These are phyloP conservation scores for Leptosphaerulina australis DNA, from an alignment of 2,329 filamentous ascomycete genomes.

Conservation along the genomic window DNA sequence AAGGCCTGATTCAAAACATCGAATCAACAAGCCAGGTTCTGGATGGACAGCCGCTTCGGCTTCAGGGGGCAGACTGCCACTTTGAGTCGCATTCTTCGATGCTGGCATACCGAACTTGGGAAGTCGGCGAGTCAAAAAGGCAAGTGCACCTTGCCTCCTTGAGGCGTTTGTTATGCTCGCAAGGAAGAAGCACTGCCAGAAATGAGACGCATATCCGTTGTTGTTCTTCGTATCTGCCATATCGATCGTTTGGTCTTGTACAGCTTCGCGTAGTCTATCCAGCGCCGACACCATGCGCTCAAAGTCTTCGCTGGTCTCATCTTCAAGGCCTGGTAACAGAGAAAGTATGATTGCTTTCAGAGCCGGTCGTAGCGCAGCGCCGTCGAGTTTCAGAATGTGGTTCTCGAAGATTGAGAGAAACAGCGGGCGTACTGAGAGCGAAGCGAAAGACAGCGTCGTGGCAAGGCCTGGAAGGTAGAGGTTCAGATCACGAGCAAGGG, in stretches of 20 bases:
- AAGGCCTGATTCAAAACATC: constrained; percentile 90
- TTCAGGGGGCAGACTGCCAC: constrained; percentile 52
- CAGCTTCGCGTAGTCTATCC: constrained; percentile 74
- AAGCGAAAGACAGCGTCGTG: constrained; percentile 90
- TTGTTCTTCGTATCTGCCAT: constrained; percentile 41
- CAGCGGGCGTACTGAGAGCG: constrained; percentile 83
- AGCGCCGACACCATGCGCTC: constrained; percentile 81
- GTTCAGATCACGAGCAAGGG: constrained; percentile 78
- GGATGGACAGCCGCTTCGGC: constrained; percentile 79
- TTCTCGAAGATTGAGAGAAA: constrained; percentile 85
- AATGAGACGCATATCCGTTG: constrained; percentile 75
- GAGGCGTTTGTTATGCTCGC: constrained; percentile 89
- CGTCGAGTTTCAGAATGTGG: constrained; percentile 75
- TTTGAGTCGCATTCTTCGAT: constrained; percentile 15
- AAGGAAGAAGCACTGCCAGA: constrained; percentile 98
- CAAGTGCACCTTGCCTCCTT: constrained; percentile 82
- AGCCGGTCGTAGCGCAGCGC: constrained; percentile 77
- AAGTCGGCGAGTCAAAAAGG: constrained; percentile 79
- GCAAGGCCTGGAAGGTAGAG: constrained; percentile 90
- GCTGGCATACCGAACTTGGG: constrained; percentile 66
- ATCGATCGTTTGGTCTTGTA: constrained; percentile 61
- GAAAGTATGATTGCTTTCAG: constrained; percentile 88
- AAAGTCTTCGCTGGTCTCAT: constrained; percentile 97
- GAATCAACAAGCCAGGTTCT: constrained; percentile 86
- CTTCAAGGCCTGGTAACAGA: constrained; percentile 89